Evolutionary conservation across 2,329 filamentous ascomycete genomes (phyloP).

Genomic region (Penicillium brevicompactum): DNA sequence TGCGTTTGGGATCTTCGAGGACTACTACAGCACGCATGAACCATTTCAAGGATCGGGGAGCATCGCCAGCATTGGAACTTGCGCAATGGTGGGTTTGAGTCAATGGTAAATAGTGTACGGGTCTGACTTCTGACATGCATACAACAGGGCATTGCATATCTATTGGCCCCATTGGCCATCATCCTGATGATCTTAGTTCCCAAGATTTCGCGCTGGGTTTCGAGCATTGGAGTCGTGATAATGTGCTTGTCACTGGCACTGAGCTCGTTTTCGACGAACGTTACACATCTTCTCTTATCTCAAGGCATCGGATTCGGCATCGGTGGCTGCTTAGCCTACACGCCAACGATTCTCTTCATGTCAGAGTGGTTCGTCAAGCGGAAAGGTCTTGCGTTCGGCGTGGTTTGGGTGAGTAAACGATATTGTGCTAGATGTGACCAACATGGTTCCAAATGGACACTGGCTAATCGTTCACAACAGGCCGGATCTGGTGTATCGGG

Average conservation of each 20-base stretch:
- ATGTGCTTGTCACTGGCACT: constrained; percentile 37
- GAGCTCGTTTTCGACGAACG: constrained; percentile 43
- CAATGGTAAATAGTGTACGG: background rate
- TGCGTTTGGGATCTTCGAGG: constrained; percentile 70
- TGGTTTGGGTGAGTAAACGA: constrained; percentile 43
- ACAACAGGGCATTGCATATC: constrained; percentile 31
- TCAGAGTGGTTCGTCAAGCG: constrained; percentile 55
- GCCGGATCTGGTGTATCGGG: constrained; percentile 37
- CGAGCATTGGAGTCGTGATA: constrained; percentile 37
- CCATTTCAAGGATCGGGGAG: constrained; percentile 54
- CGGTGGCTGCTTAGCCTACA: constrained; percentile 51
- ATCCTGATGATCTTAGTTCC: constrained; percentile 37
- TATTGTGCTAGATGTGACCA: background rate
- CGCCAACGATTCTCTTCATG: constrained; percentile 49
- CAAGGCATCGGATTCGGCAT: constrained; percentile 44
- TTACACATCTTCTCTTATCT: constrained; percentile 44
- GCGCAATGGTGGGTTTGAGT: constrained; percentile 52
- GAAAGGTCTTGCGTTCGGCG: constrained; percentile 54
- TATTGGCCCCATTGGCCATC: constrained; percentile 26
- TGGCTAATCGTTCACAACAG: constrained; percentile 9
- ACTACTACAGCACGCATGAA: constrained; percentile 64
- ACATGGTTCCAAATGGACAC: background rate
- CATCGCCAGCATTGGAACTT: constrained; percentile 67
- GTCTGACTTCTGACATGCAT: background rate
- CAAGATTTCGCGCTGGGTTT: constrained; percentile 28